These are phyloP conservation scores for Gloeopeniophorella convolvens DNA, from an alignment of 768 basidiomycete species.

Conservation along the genomic window DNA sequence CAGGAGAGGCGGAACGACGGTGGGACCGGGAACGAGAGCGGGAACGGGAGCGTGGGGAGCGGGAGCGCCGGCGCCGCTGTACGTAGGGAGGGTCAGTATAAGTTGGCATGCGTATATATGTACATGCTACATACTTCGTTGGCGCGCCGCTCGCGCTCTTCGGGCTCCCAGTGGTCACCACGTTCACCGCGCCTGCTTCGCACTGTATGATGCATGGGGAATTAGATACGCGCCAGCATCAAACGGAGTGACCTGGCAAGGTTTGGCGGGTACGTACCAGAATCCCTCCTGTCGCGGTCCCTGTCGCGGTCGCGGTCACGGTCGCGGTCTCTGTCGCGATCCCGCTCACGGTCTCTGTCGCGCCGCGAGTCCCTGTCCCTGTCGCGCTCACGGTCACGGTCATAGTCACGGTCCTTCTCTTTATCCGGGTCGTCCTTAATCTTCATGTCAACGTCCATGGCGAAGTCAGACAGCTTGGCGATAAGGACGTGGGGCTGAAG, in stretches of 20 bases:
- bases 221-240: conserved; percentile 4
- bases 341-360: conserved; percentile 41
- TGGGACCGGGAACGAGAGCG: conserved; percentile 68
- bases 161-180: conserved; percentile 82
- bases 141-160: conserved; percentile 53
- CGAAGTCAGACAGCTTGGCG: too few relatives aligned
- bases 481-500: not conserved
- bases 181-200: conserved; percentile 37
- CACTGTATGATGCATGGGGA: conserved; percentile 32
- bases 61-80: conserved; percentile 30
- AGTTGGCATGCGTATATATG: not conserved
- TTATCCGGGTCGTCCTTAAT: conserved; percentile 68
- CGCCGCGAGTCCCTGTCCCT: conserved; percentile 43
- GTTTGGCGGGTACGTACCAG: conserved; percentile 35
- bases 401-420: conserved; percentile 43
- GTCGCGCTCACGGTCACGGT: conserved; percentile 37
- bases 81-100: conserved; percentile 1
- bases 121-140: conserved; percentile 43
- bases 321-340: conserved; percentile 29
- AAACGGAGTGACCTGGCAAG: conserved; percentile 2
- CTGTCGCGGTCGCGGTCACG: conserved; percentile 38
- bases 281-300: conserved; percentile 48
- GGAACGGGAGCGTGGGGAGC: conserved; percentile 41
- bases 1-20: conserved; percentile 57
- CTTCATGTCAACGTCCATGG: conserved; percentile 81